These are phyloP conservation scores for Pezicula rhizophila DNA, from an alignment of 2,329 filamentous ascomycete genomes.

Conservation along the genomic window DNA sequence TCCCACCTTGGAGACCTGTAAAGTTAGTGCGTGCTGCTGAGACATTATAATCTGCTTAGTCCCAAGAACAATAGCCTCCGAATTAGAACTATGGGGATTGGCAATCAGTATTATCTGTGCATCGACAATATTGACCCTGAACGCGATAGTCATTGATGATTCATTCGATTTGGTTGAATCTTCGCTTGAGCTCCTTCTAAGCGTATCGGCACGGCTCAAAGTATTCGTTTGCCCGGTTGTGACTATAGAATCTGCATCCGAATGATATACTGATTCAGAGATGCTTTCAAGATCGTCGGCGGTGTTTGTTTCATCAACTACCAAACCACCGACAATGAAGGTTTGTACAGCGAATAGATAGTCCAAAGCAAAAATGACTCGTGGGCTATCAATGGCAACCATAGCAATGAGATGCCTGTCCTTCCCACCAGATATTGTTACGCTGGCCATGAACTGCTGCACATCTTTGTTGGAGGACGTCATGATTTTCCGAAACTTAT, in stretches of 20 bases:
- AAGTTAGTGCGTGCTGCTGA: slow-evolving; percentile 86
- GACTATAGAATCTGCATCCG: slow-evolving; percentile 50
- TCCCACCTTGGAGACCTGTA: slow-evolving; percentile 89
- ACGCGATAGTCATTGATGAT: slow-evolving; percentile 68
- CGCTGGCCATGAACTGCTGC: slow-evolving; percentile 96
- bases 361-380: slow-evolving; percentile 91
- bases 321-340: slow-evolving; percentile 71
- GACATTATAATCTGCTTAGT: slow-evolving; percentile 91
- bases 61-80: slow-evolving; percentile 90
- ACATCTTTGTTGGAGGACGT: slow-evolving; percentile 90
- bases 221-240: slow-evolving; percentile 5
- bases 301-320: slow-evolving; percentile 51
- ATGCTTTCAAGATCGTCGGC: slow-evolving; percentile 45
- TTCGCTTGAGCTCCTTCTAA: slow-evolving; percentile 19
- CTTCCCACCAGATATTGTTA: slow-evolving; percentile 82
- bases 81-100: slow-evolving; percentile 82
- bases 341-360: slow-evolving; percentile 86
- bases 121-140: slow-evolving; percentile 89
- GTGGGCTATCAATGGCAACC: slow-evolving; percentile 88
- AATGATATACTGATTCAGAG: slow-evolving; percentile 51
- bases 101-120: slow-evolving; percentile 95
- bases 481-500: slow-evolving; percentile 98
- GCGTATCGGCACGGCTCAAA: slow-evolving; percentile 7
- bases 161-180: slow-evolving; percentile 23
- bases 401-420: slow-evolving; percentile 83